Evolutionary conservation across 1,284 basidiomycete species (phyloP), one percentile per base, ranked within the genome.

Genomic region (Tremellales sp.): DNA sequence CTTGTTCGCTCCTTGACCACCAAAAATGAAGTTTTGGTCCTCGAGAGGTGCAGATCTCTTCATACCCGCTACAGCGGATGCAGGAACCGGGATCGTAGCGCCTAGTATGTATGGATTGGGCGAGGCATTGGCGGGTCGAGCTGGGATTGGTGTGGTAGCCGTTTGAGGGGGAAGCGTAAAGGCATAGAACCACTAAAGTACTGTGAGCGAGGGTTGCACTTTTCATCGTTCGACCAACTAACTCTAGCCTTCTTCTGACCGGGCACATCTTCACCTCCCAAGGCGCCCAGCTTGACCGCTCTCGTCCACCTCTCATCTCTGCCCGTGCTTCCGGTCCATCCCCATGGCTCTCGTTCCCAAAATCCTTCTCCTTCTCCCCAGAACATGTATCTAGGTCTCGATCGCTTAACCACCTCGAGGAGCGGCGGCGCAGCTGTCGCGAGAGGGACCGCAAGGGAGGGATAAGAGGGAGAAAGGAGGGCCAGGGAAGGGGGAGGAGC

Each of bases 341-440:
- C 71, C 65, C 83, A 92, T 3, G 92, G 91, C 56, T 94, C 90
- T 44, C 91, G 76, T 68, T 97, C 92, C 90, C 91, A 95, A 68
- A 92, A 97, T 0, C 66, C 71, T 1, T 71, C 68, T 66, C 71
- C 29, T 76, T 81, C 44, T 73, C 80, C 38, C 79, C 78, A 53
- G 78, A 82, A 62, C 19, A 72, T 48, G 47, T 73, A 74, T 12
- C 70, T 55, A 14, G 72, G 70, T 32, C 65, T 61, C 0, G 64
- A 50, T 26, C 54, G 57, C 33, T 76, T 75, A 13, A 88, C 75
- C 0, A 87, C 66, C 32, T 87, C 85, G 43, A 84, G 80, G 2
- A 91, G 70, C 9, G 85, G 81, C 1, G 78, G 75, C 0, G 79
- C 82, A 1, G 78, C 73, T 5, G 68, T 60, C 5, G 75, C 58